Base-by-base conservation (phyloP, 163 green algal genomes). In the Scenedesmus sp. region DNA sequence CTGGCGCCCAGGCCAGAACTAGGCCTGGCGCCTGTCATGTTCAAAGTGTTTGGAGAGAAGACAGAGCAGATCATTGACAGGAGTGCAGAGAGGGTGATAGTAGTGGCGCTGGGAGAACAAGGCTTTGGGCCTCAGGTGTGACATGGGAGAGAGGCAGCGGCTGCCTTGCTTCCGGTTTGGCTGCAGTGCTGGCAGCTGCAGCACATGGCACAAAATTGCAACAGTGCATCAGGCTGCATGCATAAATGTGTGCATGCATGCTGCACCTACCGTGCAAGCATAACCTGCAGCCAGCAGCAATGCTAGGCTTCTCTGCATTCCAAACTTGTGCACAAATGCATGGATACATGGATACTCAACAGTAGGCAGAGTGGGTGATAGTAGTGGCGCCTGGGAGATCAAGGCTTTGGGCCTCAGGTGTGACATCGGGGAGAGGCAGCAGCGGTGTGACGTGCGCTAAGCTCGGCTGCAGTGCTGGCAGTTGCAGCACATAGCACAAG, bases 21-120 rank as follows among this genome's bases (percentile, higher is more conserved):
- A 55, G 62, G 55, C 18, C 84, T 93, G 26, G 76, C 55, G 23
- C 91, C 93, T 7, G 91, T 94, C 16, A 87, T 92, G 26, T 88
- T 93, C 55, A 93, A 93, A 55, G 92, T 99, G 10, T 99, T 98
- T 94, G 98, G 97, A 1, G 94, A 97, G 56, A 97, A 98, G 86
- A 99, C 98, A 0, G 98, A 99, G 74, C 92, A 96, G 64, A 89
- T 99, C 9, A 97, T 99, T 16, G 96, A 98, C 90, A 92, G 98
- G 3, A 82, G 94, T 4, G 66, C 93, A n/a, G 97, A 99, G 93
- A 86, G 94, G 73, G 34, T 91, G 8, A 87, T 95, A 18, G 92
- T 98, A 74, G 34, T 95, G 66, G 88, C 94, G 3, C 94, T 99
- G 10, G 96, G 96, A 67, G 4, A 59, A 1, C 67, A 91, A 74